A percentile compares a stretch with the other conserved stretches of the same genome.
phyloP scores from a whole-genome alignment of 495 filamentous ascomycete species.

The Tuber aestivum region DNA sequence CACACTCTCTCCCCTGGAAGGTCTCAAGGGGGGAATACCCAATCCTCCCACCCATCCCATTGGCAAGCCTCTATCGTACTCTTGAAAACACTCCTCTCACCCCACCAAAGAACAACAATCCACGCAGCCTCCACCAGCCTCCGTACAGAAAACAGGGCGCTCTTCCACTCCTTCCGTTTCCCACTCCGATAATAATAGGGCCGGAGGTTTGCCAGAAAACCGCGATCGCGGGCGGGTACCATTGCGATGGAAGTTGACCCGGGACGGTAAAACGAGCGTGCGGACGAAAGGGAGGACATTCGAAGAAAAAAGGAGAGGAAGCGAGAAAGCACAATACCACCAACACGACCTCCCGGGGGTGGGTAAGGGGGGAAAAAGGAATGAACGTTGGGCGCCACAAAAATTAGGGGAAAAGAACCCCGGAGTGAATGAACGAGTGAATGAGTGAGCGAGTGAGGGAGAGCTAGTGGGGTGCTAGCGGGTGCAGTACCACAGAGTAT shows the following conservation, averaged over 20 bases:
- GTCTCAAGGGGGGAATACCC: conserved; percentile 53
- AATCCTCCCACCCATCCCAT: conserved; percentile 86
- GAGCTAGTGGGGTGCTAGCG: background rate
- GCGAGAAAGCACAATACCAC: background rate
- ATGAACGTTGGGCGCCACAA: background rate
- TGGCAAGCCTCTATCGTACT: conserved; percentile 62
- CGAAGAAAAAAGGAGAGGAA: background rate
- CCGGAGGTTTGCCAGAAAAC: background rate
- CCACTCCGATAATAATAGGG: background rate
- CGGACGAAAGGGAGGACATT: background rate
- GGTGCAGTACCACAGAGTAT: background rate
- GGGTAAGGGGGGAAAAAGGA: background rate
- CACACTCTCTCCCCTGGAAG: background rate
- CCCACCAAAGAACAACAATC: conserved; percentile 77
- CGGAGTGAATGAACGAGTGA: background rate
- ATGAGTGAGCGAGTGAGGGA: background rate
- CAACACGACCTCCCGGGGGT: background rate
- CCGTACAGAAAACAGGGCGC: conserved; percentile 44
- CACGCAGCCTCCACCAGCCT: conserved; percentile 65
- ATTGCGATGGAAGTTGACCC: background rate
- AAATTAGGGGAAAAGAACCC: background rate
- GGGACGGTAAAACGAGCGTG: background rate
- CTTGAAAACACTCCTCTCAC: conserved; percentile 72
- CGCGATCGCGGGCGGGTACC: background rate
- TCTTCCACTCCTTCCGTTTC: conserved; percentile 3